phyloP scores from a whole-genome alignment of 164 flowering plant species.

The Annona squamosa region DNA sequence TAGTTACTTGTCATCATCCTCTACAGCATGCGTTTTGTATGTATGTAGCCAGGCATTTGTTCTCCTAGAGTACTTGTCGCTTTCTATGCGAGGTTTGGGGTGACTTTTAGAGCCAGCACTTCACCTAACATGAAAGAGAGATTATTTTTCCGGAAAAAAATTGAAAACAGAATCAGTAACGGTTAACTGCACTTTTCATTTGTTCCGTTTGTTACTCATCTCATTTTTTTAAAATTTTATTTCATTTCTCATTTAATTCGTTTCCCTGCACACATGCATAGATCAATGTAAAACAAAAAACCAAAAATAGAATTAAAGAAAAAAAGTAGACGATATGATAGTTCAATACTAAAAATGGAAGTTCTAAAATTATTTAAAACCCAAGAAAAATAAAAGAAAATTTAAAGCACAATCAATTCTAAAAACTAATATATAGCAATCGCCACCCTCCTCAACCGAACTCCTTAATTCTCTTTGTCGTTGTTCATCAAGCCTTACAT shows the following conservation, averaged over 20 bases:
- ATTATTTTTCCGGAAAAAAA: too few species aligned
- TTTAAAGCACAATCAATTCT: too few species aligned
- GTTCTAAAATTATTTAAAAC: too few species aligned
- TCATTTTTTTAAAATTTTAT: not conserved
- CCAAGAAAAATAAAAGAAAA: too few species aligned
- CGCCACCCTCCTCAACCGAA: too few species aligned
- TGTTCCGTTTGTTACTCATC: not conserved
- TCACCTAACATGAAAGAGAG: not conserved
- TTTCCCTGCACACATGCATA: not conserved
- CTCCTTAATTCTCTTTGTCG: too few species aligned
- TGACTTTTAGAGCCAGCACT: not conserved
- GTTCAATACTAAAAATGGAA: not conserved
- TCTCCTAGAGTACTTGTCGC: not conserved
- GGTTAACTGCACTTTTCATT: not conserved
- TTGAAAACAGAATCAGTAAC: not conserved
- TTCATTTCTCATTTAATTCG: too few species aligned
- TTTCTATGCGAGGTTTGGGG: not conserved
- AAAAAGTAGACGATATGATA: not conserved
- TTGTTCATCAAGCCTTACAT: too few species aligned
- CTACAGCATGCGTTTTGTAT: not conserved
- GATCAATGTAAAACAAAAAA: not conserved
- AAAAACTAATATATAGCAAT: too few species aligned
- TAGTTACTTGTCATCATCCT: not conserved
- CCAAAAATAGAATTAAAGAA: too few species aligned
- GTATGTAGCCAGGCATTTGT: not conserved